Conservation (phyloP, 164 flowering plant genomes). For the Santalum album region DNA sequence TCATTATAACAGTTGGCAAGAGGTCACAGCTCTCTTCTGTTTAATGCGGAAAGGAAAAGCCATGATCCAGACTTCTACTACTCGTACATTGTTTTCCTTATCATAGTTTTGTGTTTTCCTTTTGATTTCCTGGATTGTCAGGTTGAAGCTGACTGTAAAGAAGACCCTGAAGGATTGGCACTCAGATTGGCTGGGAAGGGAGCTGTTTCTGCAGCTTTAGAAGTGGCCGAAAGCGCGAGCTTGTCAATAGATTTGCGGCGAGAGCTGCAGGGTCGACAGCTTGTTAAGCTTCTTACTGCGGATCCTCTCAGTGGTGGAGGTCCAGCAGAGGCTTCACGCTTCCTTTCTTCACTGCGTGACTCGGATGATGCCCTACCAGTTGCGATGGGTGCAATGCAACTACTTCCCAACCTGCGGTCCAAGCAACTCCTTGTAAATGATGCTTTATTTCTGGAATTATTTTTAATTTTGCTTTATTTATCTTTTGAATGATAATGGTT, state of each 20-base stretch:
- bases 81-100: neutral
- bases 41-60: too few species aligned
- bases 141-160: constrained; percentile 93
- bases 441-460: neutral
- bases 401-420: constrained; percentile 81
- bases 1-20: constrained; percentile 87
- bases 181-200: constrained; percentile 96
- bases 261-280: constrained; percentile 96
- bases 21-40: constrained; percentile 35
- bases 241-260: constrained; percentile 84
- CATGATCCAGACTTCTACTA: neutral
- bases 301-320: constrained; percentile 98
- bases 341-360: constrained; percentile 87
- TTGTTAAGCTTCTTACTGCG: constrained; percentile 92
- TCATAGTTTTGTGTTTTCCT: neutral
- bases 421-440: constrained; percentile 88
- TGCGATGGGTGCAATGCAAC: constrained; percentile 99
- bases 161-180: constrained; percentile 97
- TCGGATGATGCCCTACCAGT: constrained; percentile 96
- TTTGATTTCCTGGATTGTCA: constrained; percentile 11
- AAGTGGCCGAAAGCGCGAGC: constrained; percentile 96
- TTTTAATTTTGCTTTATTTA: neutral
- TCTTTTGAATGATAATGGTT: neutral
- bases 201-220: constrained; percentile 95
- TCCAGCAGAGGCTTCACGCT: constrained; percentile 98